These are phyloP conservation scores for Mycena sp. DNA, from an alignment of 1,284 basidiomycete genomes.

Conservation along the genomic window DNA sequence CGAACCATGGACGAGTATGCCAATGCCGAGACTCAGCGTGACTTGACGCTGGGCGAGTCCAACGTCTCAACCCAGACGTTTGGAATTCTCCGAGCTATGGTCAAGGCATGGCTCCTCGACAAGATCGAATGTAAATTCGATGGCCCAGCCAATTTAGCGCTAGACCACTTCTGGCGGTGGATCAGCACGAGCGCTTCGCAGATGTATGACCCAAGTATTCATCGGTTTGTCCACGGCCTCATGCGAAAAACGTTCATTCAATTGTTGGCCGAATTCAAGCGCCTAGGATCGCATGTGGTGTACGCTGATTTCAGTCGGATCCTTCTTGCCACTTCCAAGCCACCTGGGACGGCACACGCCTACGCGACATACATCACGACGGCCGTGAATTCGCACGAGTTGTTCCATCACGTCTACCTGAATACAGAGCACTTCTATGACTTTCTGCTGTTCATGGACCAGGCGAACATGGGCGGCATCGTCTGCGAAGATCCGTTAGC, in stretches of 20 bases:
- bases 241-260: conserved; percentile 99
- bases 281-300: conserved; percentile 92
- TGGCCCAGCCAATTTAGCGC: conserved; percentile 70
- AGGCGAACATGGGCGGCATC: conserved; percentile 92
- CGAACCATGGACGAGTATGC: conserved; percentile 94
- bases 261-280: conserved; percentile 95
- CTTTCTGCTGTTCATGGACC: conserved; percentile 95
- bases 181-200: conserved; percentile 85
- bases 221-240: conserved; percentile 93
- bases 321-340: conserved; percentile 94
- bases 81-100: conserved; percentile 86
- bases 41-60: conserved; percentile 90
- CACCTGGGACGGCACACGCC: conserved; percentile 93
- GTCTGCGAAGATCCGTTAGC: conserved; percentile 83
- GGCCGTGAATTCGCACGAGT: conserved; percentile 93
- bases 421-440: conserved; percentile 94
- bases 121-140: conserved; percentile 74
- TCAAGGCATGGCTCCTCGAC: conserved; percentile 94
- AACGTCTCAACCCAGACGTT: conserved; percentile 94
- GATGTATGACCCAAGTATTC: conserved; percentile 94
- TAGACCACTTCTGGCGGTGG: conserved; percentile 99
- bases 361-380: conserved; percentile 96
- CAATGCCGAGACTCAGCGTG: conserved; percentile 78
- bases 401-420: conserved; percentile 94
- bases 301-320: conserved; percentile 96